A percentile compares a stretch with the other conserved stretches of the same genome.
phyloP scores from a whole-genome alignment of 169 alveolate species.

The Babesia gibsoni region DNA sequence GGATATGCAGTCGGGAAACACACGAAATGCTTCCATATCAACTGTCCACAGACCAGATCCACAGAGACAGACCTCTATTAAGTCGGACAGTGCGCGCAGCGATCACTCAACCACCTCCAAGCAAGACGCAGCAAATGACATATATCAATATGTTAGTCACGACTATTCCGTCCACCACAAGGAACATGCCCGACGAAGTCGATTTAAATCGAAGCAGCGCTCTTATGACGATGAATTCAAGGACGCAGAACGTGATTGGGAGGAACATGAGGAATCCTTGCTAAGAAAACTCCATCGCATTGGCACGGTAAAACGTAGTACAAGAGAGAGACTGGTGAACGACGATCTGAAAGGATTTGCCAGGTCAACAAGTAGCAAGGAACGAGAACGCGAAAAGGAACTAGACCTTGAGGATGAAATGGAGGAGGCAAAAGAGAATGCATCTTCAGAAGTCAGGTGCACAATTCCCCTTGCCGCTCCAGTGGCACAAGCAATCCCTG shows the following conservation, averaged over 20 bases:
- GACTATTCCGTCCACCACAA: constrained; percentile 67
- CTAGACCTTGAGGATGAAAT: constrained; percentile 38
- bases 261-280: constrained; percentile 67
- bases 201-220: constrained; percentile 49
- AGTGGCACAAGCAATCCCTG: constrained; percentile 10
- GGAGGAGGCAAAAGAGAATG: constrained; percentile 32
- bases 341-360: constrained; percentile 49
- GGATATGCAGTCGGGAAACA: not conserved
- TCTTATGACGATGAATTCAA: constrained; percentile 51
- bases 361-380: constrained; percentile 16
- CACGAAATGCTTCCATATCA: not conserved
- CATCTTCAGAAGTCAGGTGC: constrained; percentile 18
- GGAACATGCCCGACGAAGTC: constrained; percentile 61
- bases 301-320: constrained; percentile 35
- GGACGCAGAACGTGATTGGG: constrained; percentile 68
- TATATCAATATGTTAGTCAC: constrained; percentile 1
- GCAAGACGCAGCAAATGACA: constrained; percentile 6
- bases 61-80: not conserved
- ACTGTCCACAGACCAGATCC: not conserved
- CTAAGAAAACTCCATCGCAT: constrained; percentile 37
- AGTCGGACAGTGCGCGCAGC: not conserved
- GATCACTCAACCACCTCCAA: constrained; percentile 11
- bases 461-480: constrained; percentile 30
- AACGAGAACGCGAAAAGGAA: constrained; percentile 38
- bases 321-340: constrained; percentile 40